Conservation (phyloP, 148 eudicot species). For the Polygonum maritimum region DNA sequence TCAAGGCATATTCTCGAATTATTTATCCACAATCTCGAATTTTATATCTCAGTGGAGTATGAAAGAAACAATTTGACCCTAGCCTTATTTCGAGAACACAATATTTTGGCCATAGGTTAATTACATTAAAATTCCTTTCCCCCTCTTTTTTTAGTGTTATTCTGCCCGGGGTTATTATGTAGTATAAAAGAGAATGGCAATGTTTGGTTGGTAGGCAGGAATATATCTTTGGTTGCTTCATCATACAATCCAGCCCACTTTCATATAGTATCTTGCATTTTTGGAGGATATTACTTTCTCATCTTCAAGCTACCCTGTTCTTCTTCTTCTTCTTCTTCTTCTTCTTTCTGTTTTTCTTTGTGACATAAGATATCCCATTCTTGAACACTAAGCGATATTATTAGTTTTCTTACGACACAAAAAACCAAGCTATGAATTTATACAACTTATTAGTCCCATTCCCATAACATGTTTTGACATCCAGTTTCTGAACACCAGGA, state of each 20-base stretch:
- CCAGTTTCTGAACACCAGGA: no score
- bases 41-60: no score
- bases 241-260: background rate
- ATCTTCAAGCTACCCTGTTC: background rate
- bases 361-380: background rate
- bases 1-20: no score
- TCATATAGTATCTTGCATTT: background rate
- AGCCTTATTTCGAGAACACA: no score
- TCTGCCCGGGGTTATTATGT: background rate
- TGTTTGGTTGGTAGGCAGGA: background rate
- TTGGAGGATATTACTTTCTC: background rate
- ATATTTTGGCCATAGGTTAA: no score
- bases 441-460: background rate
- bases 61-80: no score
- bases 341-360: no score
- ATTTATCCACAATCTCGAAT: no score
- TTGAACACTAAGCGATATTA: background rate
- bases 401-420: background rate
- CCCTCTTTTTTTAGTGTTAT: background rate
- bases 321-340: no score
- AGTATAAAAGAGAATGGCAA: background rate
- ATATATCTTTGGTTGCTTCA: background rate
- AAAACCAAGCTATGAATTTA: background rate
- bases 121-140: no score
- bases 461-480: no score